Base-by-base conservation (phyloP, 2,329 filamentous ascomycete species). In the Sarocladium oryzae region DNA sequence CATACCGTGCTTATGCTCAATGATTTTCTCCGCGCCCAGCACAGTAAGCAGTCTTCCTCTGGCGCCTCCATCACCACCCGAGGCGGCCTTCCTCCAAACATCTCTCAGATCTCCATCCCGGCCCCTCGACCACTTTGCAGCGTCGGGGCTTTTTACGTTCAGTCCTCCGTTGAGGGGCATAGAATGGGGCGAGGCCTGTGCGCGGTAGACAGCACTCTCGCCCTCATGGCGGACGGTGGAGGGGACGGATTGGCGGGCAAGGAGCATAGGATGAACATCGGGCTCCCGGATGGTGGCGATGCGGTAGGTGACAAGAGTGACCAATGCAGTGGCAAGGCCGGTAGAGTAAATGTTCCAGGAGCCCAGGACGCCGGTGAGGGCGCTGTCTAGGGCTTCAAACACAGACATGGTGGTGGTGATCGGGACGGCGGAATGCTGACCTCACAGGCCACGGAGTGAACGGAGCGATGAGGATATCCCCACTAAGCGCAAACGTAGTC, bases 21-120 rank as follows among this genome's bases (percentile, higher is more conserved):
- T 67, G 2, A 90, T 75, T 55, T 85, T 82, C 61, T 89, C 80
- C 53, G 79, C 85, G 53, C 91, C 93, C 51, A 89, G 74, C 23
- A 95, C 84, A 1, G 89, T 95, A 65, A 89, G 73, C 54, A 96
- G 78, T 60, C 82, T 83, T 54, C 87, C 88, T 56, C 82, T 83
- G 36, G 79, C 79, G 28, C 84, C 85, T 41, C 84, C 79, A 32
- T 83, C 81, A 52, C 83, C 79, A 30, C 65, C 89, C 51, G 75
- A 75, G 9, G 84, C 75, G 37, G 83, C 86, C 61, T 80, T 79
- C 56, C 85, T 82, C 93, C 93, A 99, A 52, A 99, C 76, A 68
- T 99, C 92, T 51, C 92, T 81, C 57, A 99, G 73, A 61, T 99
- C 92, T 40, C 93, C 93, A 66, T 95, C 85, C 52, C 87, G 84